These are phyloP conservation scores for Eucalyptus camaldulensis DNA, from an alignment of 345 rosid species.

Conservation along the genomic window DNA sequence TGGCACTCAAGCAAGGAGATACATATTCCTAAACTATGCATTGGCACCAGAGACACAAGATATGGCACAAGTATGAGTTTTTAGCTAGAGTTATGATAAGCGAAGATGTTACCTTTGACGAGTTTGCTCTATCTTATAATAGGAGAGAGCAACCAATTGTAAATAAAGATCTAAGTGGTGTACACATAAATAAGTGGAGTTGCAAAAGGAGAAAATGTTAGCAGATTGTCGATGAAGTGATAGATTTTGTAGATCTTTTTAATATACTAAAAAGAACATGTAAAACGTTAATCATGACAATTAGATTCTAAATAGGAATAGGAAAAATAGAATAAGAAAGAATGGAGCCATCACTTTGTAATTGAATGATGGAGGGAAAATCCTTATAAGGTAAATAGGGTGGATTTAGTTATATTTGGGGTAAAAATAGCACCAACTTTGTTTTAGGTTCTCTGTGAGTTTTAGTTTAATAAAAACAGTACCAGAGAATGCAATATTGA, in stretches of 20 bases:
- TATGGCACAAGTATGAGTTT: not conserved
- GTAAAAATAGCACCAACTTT: not conserved
- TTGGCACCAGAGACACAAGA: not conserved
- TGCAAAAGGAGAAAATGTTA: not conserved
- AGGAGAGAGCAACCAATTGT: not conserved
- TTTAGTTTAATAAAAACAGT: not conserved
- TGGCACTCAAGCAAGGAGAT: not conserved
- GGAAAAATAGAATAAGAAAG: not conserved
- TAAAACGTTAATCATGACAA: no score
- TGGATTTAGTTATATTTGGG: not conserved
- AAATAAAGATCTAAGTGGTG: not conserved
- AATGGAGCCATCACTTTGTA: not conserved
- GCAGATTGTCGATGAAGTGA: not conserved
- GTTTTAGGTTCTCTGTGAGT: not conserved
- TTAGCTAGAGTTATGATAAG: not conserved
- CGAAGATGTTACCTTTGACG: accelerated
- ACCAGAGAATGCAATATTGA: not conserved
- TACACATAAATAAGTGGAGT: not conserved
- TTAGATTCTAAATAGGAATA: not conserved
- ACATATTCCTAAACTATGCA: not conserved
- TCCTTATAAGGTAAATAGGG: not conserved
- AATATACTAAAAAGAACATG: not conserved
- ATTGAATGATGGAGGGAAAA: not conserved
- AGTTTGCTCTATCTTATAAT: not conserved
- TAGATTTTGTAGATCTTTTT: not conserved